These are phyloP conservation scores for Venturia pyrina DNA, from an alignment of 2,329 filamentous ascomycete species.

Conservation along the genomic window DNA sequence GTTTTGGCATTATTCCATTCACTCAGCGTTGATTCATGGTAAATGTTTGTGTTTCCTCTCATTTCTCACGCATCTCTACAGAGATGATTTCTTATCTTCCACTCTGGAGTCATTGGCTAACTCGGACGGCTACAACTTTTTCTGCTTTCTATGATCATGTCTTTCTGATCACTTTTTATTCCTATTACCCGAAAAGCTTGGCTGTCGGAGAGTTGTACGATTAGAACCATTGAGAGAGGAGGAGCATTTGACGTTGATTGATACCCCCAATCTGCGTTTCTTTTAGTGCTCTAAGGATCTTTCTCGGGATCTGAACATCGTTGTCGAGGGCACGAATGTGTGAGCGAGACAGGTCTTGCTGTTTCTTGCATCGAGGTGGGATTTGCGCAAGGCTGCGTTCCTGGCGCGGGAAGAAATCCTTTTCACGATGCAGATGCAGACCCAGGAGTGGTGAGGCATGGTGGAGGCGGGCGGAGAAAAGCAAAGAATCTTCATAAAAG, in stretches of 20 bases:
- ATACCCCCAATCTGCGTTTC: constrained; percentile 3
- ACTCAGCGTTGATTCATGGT: not conserved
- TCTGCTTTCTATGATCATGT: not conserved
- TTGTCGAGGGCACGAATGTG: not conserved
- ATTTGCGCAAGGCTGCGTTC: not conserved
- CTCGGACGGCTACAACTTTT: not conserved
- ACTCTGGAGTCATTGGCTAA: not conserved
- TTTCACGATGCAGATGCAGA: not conserved
- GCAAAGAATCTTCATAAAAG: constrained; percentile 4
- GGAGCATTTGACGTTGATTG: constrained; percentile 6
- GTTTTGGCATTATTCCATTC: not conserved
- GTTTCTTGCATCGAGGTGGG: not conserved
- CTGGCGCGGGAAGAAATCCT: not conserved
- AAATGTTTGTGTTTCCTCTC: not conserved
- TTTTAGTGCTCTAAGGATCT: constrained; percentile 3
- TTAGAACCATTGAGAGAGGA: constrained; percentile 1
- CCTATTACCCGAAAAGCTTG: not conserved
- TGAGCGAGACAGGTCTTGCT: not conserved
- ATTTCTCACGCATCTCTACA: not conserved
- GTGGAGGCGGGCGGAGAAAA: not conserved
- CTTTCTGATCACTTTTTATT: not conserved
- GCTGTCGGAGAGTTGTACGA: constrained; percentile 4
- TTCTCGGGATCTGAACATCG: not conserved
- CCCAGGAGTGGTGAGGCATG: not conserved
- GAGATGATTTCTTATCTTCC: not conserved